Percentiles rank a stretch among this genome's conserved stretches.
Conservation (phyloP, 1,284 basidiomycete species). For the Pseudozyma pruni region DNA sequence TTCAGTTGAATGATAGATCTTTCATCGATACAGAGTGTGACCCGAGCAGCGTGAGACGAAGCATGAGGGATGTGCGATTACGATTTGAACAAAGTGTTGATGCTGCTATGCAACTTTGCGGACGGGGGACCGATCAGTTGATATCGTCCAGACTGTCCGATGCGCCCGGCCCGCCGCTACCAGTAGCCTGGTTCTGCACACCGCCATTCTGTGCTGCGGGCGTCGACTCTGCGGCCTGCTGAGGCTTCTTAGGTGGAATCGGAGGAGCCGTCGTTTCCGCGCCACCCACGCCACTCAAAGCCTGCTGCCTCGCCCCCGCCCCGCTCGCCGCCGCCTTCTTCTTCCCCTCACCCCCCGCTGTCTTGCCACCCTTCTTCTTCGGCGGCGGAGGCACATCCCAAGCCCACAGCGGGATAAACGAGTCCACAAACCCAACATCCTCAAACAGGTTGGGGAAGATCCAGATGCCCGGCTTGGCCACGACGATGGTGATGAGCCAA, state of each 20-base stretch:
- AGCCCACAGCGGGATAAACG: constrained; percentile 96
- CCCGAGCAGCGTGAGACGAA: too few species aligned
- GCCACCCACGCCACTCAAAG: constrained; percentile 21
- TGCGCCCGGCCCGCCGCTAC: constrained; percentile 41
- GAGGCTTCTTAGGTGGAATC: constrained; percentile 24
- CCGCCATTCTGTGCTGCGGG: constrained; percentile 16
- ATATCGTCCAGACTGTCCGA: constrained; percentile 44
- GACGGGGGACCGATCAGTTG: constrained; percentile 16
- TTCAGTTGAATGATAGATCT: background rate
- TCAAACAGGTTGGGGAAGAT: constrained; percentile 98
- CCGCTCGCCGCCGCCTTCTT: constrained; percentile 13
- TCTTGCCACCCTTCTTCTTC: constrained; percentile 73
- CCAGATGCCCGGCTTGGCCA: constrained; percentile 92
- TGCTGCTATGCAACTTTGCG: background rate
- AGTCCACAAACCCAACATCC: constrained; percentile 98
- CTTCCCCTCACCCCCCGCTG: constrained; percentile 3
- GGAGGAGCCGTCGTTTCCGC: constrained; percentile 15
- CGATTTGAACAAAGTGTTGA: too few species aligned
- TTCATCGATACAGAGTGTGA: too few species aligned
- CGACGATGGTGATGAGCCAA: constrained; percentile 89
- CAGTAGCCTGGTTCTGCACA: constrained; percentile 5
- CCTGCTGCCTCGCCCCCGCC: constrained; percentile 32
- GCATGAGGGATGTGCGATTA: too few species aligned
- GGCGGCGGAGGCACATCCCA: constrained; percentile 83
- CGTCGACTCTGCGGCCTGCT: constrained; percentile 24